A percentile compares a stretch with the other conserved stretches of the same genome.
These are phyloP conservation scores for Platismatia glauca DNA, from an alignment of 495 filamentous ascomycete species.

Conservation along the genomic window DNA sequence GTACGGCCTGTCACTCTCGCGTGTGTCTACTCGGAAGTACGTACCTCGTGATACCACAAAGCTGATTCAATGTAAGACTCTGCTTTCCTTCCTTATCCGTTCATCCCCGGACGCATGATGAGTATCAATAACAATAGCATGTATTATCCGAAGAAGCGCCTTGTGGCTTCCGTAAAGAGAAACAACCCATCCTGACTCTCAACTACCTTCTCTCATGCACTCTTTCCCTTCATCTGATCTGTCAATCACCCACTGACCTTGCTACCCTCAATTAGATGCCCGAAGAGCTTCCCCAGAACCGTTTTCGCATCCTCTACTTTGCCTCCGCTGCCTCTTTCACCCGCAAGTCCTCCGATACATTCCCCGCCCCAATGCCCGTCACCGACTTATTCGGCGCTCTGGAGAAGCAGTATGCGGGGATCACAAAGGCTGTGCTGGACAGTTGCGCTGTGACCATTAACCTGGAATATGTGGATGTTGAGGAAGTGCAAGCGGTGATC, in stretches of 20 bases:
- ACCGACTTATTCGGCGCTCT: constrained; percentile 56
- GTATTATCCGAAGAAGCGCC: constrained; percentile 55
- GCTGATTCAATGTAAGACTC: constrained; percentile 1
- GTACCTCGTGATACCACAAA: too few species aligned
- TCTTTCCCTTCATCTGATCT: constrained; percentile 18
- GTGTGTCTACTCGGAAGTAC: too few species aligned
- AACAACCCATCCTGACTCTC: constrained; percentile 13
- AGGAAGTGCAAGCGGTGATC: constrained; percentile 41
- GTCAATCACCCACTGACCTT: not conserved
- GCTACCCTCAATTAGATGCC: constrained; percentile 17
- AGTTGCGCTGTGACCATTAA: constrained; percentile 83
- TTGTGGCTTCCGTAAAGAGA: constrained; percentile 34
- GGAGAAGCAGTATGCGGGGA: constrained; percentile 76
- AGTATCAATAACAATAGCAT: constrained; percentile 43
- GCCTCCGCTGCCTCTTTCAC: constrained; percentile 70
- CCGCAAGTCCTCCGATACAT: constrained; percentile 54
- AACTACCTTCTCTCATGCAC: constrained; percentile 7
- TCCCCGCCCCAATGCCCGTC: constrained; percentile 65
- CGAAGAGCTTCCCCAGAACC: constrained; percentile 37
- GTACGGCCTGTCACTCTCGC: too few species aligned
- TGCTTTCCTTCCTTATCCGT: not conserved
- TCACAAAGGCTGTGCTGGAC: constrained; percentile 58
- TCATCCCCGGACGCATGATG: constrained; percentile 1
- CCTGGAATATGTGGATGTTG: constrained; percentile 75
- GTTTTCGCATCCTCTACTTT: constrained; percentile 84